Evolutionary conservation across 2,329 filamentous ascomycete species (phyloP), one percentile per base, ranked within the genome.

Genomic region (Ceratocystiopsis sp.): DNA sequence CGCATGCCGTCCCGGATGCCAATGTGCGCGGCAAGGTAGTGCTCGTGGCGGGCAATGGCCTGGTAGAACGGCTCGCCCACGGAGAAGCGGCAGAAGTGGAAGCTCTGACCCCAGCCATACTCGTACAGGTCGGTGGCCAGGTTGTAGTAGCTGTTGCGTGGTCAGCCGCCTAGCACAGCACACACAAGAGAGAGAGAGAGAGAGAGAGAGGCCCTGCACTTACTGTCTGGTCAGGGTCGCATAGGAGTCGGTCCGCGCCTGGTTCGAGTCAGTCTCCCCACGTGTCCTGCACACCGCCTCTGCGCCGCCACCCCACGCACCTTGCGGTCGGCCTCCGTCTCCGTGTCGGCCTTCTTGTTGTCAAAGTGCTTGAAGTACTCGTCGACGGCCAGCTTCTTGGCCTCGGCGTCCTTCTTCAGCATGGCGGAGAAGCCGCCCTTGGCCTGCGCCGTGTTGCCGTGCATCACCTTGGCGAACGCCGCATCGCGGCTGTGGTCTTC

Each of bases 11-110:
- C 79, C 61, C 81, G 76, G 57, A 98, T 78, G 50, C 80, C 78
- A 61, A 95, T 93, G 61, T 77, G 76, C 63, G 87, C 78, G 39
- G 91, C 91, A 29, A 98, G 80, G 67, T 94, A 96, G 70, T 98
- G 91, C 68, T 98, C 91, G 59, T 98, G 91, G 46, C 91, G 82
- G 51, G 87, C 84, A 63, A 96, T 89, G 48, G 87, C 87, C 64
- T 93, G 84, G 62, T 76, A 69, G 68, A 96, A 96, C 42, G 77
- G 68, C 67, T 98, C 91, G 58, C 82, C 81, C 53, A 78, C 68
- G 44, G 84, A 82, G 64, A 89, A 95, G 50, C 89, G 85, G 67
- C 84, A 93, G 73, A 98, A 96, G 66, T 98, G 89, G 73, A 98
- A 98, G 41, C 80, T 89, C 56, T 86, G 79, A 48, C 84, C 84